phyloP scores from a whole-genome alignment of 164 flowering plant genomes.

The Aristolochia californica region DNA sequence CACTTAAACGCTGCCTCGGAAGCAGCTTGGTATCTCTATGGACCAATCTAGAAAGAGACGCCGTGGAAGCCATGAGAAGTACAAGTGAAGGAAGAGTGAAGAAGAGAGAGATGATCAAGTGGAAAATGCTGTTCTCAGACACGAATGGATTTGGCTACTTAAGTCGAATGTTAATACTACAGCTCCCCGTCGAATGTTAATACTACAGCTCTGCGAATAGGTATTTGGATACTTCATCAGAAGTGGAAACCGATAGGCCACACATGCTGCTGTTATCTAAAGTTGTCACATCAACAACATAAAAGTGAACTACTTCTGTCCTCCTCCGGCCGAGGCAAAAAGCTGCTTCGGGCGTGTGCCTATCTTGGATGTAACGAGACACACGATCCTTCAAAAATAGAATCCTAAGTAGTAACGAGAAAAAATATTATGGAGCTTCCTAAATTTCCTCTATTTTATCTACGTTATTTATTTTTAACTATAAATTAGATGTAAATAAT shows the following conservation, averaged over 20 bases:
- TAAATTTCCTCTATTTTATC: no score
- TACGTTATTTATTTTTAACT: no score
- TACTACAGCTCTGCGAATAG: background rate
- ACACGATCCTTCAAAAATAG: no score
- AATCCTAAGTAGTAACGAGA: no score
- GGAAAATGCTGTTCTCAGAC: background rate
- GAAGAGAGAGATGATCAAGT: background rate
- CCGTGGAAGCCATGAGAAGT: conserved; percentile 1
- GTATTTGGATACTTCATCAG: background rate
- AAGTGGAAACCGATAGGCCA: conserved; percentile 7
- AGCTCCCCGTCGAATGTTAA: no score
- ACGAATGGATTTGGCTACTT: background rate
- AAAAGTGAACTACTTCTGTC: no score
- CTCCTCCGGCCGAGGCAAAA: no score
- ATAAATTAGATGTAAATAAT: no score
- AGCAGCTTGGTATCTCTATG: background rate
- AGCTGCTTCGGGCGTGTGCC: no score
- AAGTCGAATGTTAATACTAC: background rate
- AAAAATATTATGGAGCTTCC: no score
- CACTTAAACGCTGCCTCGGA: background rate
- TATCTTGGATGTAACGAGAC: no score
- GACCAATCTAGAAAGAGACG: conserved; percentile 2
- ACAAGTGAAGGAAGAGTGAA: background rate
- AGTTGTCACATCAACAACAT: background rate
- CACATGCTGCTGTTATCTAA: background rate